Percentiles rank a stretch among this genome's conserved stretches.
Evolutionary conservation across 2,329 filamentous ascomycete species (phyloP).

Genomic region (Aschersonia sp.): DNA sequence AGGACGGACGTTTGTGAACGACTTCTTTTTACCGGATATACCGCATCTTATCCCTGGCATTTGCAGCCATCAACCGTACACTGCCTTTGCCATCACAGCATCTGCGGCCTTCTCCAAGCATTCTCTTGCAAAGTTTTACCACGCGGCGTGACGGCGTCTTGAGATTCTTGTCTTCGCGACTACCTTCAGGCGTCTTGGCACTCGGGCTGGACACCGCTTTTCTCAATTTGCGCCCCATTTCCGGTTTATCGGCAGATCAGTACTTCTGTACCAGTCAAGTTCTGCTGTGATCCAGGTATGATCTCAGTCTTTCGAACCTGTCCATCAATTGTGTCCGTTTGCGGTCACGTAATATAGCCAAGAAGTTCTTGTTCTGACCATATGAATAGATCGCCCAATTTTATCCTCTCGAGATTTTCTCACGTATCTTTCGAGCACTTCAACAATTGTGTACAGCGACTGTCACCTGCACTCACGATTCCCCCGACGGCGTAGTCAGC

Average conservation of each 20-base stretch:
- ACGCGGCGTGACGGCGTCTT: constrained; percentile 25
- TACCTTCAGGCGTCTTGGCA: constrained; percentile 21
- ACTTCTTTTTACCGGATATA: constrained; percentile 9
- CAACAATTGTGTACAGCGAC: no score
- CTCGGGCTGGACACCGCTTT: constrained; percentile 20
- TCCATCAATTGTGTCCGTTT: no score
- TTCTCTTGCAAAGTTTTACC: constrained; percentile 15
- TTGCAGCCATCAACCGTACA: constrained; percentile 8
- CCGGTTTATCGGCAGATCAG: constrained; percentile 13
- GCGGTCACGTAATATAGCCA: no score
- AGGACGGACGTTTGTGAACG: constrained; percentile 18
- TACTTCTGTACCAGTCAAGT: constrained; percentile 9
- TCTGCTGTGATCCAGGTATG: background rate
- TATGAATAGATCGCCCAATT: no score
- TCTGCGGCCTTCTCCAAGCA: constrained; percentile 12
- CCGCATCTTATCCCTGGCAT: constrained; percentile 12
- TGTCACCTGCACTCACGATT: no score
- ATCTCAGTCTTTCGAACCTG: no score
- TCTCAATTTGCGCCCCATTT: constrained; percentile 18
- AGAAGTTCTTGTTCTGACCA: no score
- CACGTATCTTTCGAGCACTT: no score
- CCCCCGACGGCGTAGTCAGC: no score
- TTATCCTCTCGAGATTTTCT: no score
- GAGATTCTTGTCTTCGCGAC: constrained; percentile 21
- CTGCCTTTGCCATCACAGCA: constrained; percentile 4